Evolutionary conservation across 2,329 filamentous ascomycete species (phyloP).

Genomic region (Nannizziopsis barbatae): DNA sequence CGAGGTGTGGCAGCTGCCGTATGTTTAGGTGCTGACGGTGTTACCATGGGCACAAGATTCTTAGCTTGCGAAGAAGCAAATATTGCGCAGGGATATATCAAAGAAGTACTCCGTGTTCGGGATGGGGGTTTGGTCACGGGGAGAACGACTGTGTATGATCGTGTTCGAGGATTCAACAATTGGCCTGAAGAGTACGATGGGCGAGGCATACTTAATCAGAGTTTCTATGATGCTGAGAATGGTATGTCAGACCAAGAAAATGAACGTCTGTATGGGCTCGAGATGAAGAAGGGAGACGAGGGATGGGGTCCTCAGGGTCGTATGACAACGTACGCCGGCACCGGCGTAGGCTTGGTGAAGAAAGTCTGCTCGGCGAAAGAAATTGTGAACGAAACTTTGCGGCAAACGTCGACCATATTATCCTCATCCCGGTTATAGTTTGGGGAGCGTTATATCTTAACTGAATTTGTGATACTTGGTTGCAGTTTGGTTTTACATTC

Average conservation of each 20-base stretch:
- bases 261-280: constrained; percentile 36
- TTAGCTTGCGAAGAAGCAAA: constrained; percentile 43
- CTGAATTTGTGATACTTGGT: constrained; percentile 1
- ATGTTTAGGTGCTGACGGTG: constrained; percentile 43
- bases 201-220: constrained; percentile 48
- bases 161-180: constrained; percentile 42
- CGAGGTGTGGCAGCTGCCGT: constrained; percentile 42
- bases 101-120: constrained; percentile 37
- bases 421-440: too few relatives aligned
- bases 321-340: constrained; percentile 53
- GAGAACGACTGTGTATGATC: constrained; percentile 44
- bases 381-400: constrained; percentile 42
- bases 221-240: constrained; percentile 35
- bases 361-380: constrained; percentile 40
- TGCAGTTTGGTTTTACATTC: too few relatives aligned
- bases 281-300: constrained; percentile 39
- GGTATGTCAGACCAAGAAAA: constrained; percentile 34
- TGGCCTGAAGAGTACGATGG: constrained; percentile 51
- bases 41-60: constrained; percentile 54
- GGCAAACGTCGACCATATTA: constrained; percentile 25
- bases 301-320: constrained; percentile 45
- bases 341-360: constrained; percentile 48
- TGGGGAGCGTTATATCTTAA: not conserved
- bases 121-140: constrained; percentile 45
- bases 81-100: constrained; percentile 41